Conservation (phyloP, 306 rosid genomes). For the Astragalus membranaceus region DNA sequence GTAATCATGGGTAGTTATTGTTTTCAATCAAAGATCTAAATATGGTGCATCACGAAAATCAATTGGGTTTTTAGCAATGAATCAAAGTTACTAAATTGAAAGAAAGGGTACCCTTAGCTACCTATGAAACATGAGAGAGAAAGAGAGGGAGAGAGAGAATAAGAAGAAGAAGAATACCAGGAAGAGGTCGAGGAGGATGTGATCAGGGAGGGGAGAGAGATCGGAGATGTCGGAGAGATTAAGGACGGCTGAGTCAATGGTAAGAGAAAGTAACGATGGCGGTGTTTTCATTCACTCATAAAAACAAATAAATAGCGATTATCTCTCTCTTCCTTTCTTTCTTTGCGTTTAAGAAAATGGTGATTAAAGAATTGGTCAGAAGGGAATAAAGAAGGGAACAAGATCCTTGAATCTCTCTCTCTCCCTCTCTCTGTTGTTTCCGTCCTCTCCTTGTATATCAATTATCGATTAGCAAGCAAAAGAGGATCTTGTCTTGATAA, state of each 20-base stretch:
- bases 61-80: neutral
- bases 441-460: neutral
- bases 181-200: slow-evolving; percentile 81
- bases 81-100: neutral
- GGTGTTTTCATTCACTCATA: slow-evolving; percentile 79
- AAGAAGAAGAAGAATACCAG: slow-evolving; percentile 31
- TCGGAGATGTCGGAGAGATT: slow-evolving; percentile 77
- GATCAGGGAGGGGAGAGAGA: slow-evolving; percentile 90
- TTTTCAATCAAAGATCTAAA: slow-evolving; percentile 4
- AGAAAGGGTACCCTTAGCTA: neutral
- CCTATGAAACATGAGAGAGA: neutral
- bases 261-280: slow-evolving; percentile 77
- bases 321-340: neutral
- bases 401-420: slow-evolving; percentile 22
- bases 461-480: neutral
- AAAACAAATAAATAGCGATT: neutral
- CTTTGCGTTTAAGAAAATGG: neutral
- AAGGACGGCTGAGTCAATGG: slow-evolving; percentile 76
- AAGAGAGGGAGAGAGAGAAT: neutral
- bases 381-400: neutral
- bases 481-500: neutral
- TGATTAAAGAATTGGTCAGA: slow-evolving; percentile 23
- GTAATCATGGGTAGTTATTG: neutral
- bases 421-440: slow-evolving; percentile 21
- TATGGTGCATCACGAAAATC: neutral